Evolutionary conservation across 257 asterid genomes (phyloP).

Genomic region (Solanum sitiens): DNA sequence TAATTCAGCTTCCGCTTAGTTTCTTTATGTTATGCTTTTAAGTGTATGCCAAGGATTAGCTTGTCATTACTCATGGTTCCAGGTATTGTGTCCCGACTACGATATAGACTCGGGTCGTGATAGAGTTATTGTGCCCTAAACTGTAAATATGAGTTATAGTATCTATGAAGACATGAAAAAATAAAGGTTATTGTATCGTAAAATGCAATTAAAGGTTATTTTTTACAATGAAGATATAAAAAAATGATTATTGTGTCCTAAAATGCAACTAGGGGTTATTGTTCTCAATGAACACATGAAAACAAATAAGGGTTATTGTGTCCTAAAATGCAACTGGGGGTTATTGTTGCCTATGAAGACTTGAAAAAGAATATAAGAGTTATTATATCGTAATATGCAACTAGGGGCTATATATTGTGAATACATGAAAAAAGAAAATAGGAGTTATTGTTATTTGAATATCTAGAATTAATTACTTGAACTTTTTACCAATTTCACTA

Average conservation of each 20-base stretch:
- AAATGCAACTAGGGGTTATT: background rate
- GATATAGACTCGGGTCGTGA: background rate
- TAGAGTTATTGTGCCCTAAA: background rate
- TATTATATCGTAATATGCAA: too few relatives aligned
- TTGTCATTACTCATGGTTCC: background rate
- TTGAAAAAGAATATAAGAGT: background rate
- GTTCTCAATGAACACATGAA: background rate
- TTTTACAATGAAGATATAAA: background rate
- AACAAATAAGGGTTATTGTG: background rate
- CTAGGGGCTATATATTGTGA: background rate
- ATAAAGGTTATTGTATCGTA: background rate
- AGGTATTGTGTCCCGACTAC: background rate
- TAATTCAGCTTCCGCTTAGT: background rate
- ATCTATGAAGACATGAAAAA: background rate
- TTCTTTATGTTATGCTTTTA: background rate
- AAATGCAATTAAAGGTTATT: background rate
- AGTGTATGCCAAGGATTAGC: background rate
- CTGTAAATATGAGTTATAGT: background rate
- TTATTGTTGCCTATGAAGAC: background rate
- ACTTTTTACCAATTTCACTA: background rate
- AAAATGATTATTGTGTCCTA: background rate
- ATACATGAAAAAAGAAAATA: background rate
- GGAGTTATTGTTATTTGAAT: background rate
- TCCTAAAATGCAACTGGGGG: background rate
- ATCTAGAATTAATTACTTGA: background rate